Evolutionary conservation across 345 rosid genomes (phyloP).

Genomic region (Orychophragmus violaceus): DNA sequence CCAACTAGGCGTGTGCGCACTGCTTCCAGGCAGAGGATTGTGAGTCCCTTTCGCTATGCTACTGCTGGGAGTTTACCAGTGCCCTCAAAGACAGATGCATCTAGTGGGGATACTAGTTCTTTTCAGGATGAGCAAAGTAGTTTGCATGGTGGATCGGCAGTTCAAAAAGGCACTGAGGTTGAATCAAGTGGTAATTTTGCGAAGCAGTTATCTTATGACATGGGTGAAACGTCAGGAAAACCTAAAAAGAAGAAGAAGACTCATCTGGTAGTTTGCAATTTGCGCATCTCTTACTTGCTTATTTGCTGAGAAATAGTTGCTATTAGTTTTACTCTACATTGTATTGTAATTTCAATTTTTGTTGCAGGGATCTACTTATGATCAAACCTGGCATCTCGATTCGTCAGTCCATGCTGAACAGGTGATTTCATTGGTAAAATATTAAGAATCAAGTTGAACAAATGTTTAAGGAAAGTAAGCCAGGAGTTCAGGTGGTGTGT

Average conservation of each 20-base stretch:
- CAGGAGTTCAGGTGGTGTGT: slow-evolving; percentile 6
- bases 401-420: slow-evolving; percentile 58
- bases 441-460: background rate
- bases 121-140: slow-evolving; percentile 93
- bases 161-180: slow-evolving; percentile 73
- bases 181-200: slow-evolving; percentile 69
- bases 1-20: slow-evolving; percentile 92
- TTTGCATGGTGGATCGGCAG: slow-evolving; percentile 62
- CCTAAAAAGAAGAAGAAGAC: slow-evolving; percentile 91
- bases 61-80: slow-evolving; percentile 42
- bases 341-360: slow-evolving; percentile 19
- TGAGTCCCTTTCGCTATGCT: slow-evolving; percentile 58
- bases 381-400: slow-evolving; percentile 75
- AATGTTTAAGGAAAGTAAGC: background rate
- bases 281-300: slow-evolving; percentile 15
- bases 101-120: slow-evolving; percentile 96
- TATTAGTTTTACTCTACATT: slow-evolving; percentile 13
- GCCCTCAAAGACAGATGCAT: slow-evolving; percentile 70
- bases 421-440: slow-evolving; percentile 39
- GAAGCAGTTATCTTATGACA: slow-evolving; percentile 64
- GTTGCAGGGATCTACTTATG: slow-evolving; percentile 74
- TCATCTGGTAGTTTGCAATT: slow-evolving; percentile 55
- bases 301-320: slow-evolving; percentile 2
- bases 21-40: slow-evolving; percentile 75
- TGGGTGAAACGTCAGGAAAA: slow-evolving; percentile 66